These are phyloP conservation scores for Maudiozyma saulgeensis DNA, from an alignment of 805 yeast species.

Conservation along the genomic window DNA sequence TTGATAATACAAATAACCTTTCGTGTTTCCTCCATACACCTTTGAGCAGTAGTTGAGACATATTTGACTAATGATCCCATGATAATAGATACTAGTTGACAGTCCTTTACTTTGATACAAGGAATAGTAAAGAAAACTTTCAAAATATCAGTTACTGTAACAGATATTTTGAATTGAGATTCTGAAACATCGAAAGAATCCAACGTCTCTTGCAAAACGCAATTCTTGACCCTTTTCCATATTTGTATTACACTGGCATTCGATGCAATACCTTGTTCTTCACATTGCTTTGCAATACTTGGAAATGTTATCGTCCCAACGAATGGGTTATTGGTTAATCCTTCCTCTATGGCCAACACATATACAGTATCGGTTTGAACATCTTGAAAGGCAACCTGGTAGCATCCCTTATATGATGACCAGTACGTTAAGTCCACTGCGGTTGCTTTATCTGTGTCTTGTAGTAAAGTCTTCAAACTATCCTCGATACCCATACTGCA, in stretches of 20 bases:
- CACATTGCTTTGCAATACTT: conserved; percentile 8
- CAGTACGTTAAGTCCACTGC: neutral
- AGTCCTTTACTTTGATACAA: neutral
- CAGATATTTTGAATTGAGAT: conserved; percentile 5
- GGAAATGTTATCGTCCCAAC: neutral
- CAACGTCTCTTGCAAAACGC: neutral
- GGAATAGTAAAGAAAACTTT: neutral
- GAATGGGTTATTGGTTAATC: neutral
- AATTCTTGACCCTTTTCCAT: neutral
- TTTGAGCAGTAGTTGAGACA: neutral
- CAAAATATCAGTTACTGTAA: neutral
- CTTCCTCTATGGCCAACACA: neutral
- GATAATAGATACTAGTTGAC: neutral
- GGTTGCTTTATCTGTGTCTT: too few species aligned
- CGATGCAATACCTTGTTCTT: conserved; percentile 12
- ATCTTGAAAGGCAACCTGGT: neutral
- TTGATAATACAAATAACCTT: conserved; percentile 14
- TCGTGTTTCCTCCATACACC: conserved; percentile 1
- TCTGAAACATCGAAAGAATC: neutral
- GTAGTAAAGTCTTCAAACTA: too few species aligned
- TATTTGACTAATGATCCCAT: conserved; percentile 1
- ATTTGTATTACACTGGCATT: neutral
- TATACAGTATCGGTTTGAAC: neutral
- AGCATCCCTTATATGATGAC: neutral
- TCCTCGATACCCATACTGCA: too few species aligned